Evolutionary conservation across 768 basidiomycete species (phyloP), one percentile per base, ranked within the genome.

Genomic region (Lactarius trivialis): DNA sequence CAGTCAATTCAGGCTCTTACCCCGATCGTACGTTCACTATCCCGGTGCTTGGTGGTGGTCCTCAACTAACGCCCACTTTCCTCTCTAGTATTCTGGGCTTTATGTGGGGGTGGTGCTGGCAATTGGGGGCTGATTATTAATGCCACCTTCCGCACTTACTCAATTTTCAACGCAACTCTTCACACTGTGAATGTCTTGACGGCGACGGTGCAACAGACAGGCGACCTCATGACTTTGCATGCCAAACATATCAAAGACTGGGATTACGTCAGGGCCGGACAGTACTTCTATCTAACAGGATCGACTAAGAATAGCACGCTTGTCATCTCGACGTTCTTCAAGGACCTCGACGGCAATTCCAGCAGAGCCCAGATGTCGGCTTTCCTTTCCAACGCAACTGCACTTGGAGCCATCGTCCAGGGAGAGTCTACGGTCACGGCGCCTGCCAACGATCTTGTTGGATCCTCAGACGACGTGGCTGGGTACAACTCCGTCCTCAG

Each of bases 51-150:
- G 49, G 26, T 5, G 8, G 28, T 24, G 8, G 1, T 15, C 19
- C 1, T 61, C 63, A 12, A 45, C 48, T 17, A 56, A 50, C 30
- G 19, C 24, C 45, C 6, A 39, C 24, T 4, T 52, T 41, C 43
- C n/a, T 28, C 51, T 37, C 24, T 51, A 69, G 68, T 70, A 15
- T 70, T 69, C 55, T 68, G 60, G 64, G 64, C 68, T n/a, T 15
- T 70, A 28, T 59, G 68, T 4, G 67, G 67, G 12, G 66, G 60
- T 5, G 63, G 65, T 4, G 63, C 64, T 14, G 76, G 76, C 9
- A 73, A 70, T 39, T 77, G 73, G 75, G 76, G 75, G 24, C 70
- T 76, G n/a, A 71, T 77, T 49, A 66, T 75, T 28, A 72, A 73
- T 26, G 73, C 73, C 0, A 77, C 75, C 7, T 65, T 76, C 68